These are phyloP conservation scores for Umbellularia californica DNA, from an alignment of 164 flowering plant genomes.

Conservation along the genomic window DNA sequence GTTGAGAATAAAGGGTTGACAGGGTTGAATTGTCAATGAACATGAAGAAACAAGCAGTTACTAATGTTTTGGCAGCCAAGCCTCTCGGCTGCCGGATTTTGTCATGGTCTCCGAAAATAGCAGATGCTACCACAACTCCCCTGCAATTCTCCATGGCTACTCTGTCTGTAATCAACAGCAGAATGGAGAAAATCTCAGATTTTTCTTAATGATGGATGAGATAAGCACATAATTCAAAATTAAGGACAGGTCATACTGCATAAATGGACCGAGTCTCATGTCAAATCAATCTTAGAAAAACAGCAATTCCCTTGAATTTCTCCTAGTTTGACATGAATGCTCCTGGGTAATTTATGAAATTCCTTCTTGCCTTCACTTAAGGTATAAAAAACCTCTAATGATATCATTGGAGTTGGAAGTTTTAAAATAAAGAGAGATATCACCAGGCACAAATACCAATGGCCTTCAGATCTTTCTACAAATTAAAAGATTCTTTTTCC, in stretches of 20 bases:
- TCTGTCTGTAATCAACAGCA: conserved; percentile 40
- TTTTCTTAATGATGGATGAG: neutral
- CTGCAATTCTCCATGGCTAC: conserved; percentile 67
- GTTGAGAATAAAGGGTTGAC: conserved; percentile 42
- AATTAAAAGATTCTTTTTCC: too few relatives aligned
- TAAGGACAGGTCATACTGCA: neutral
- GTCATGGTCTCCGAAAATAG: conserved; percentile 84
- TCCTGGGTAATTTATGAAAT: neutral
- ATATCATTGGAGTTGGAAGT: too few relatives aligned
- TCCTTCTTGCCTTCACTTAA: neutral
- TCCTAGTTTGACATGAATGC: neutral
- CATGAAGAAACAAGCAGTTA: conserved; percentile 77
- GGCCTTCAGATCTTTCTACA: too few relatives aligned
- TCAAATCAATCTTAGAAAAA: neutral
- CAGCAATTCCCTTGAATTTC: neutral
- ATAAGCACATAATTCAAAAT: neutral
- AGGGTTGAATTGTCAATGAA: conserved; percentile 73
- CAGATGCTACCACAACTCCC: conserved; percentile 77
- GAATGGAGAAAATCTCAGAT: neutral
- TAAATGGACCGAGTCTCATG: neutral
- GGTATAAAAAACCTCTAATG: too few relatives aligned
- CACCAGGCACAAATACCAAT: too few relatives aligned
- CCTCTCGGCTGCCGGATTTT: conserved; percentile 87
- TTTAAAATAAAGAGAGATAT: too few relatives aligned
- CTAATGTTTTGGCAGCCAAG: conserved; percentile 61